Evolutionary conservation across 2,329 filamentous ascomycete species (phyloP), one percentile per base, ranked within the genome.

Genomic region (Colletotrichum camelliae): DNA sequence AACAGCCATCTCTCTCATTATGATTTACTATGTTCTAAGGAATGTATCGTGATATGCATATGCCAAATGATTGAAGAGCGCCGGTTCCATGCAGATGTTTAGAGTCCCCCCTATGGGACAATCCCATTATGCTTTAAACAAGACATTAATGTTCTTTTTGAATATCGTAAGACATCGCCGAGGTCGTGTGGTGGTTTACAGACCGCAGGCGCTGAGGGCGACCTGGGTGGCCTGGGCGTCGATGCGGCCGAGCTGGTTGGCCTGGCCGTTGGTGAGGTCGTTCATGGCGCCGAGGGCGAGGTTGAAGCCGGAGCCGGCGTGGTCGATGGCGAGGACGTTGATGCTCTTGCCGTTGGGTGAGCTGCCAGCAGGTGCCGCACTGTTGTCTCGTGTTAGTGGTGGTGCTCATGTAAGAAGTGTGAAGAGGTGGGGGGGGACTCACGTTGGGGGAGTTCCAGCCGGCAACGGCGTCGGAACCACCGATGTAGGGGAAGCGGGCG

Each of bases 291-390:
- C 80, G 73, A 90, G 83, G n/a, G 86, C 90, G 77, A 93, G 87
- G 84, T 92, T 92, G 85, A 91, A 90, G 57, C 89, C 89, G 5
- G 76, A 74, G 16, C 27, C 83, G 33, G 88, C 84, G 78, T 87
- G 86, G 82, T 93, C 91, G 73, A 93, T 85, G 74, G 88, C 91
- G 10, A 91, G 84, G 57, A 93, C 83, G 82, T 89, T 87, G 84
- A 93, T 86, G 71, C 83, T 88, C 74, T 82, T 85, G 77, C 87
- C 87, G 55, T 87, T 84, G 82, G 16, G 84, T 86, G 72, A 92
- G 85, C 74, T 84, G 80, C 87, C 89, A 93, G 87, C 92, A 93
- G 35, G 86, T 88, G 66, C 91, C 91, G 84, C 92, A 93, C 82
- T 86, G 80, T n/a, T 77, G 24, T 9, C 2, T n/a, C 15, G 27